phyloP scores from a whole-genome alignment of 192 early-diverging fungal species.

The Ambispora gerdemannii region DNA sequence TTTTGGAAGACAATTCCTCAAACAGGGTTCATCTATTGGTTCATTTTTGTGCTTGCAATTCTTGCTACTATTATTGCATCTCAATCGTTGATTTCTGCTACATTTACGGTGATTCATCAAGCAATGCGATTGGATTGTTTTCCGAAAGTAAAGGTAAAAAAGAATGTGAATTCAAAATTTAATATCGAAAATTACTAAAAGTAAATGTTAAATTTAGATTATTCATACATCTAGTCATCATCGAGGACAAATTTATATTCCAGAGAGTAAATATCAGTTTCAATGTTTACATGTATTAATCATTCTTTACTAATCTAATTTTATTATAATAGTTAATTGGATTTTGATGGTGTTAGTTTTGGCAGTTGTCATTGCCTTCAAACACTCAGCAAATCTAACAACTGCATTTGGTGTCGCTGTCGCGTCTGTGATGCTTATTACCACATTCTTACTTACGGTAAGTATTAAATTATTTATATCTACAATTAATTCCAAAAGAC shows the following conservation, averaged over 20 bases:
- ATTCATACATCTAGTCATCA: slow-evolving; percentile 39
- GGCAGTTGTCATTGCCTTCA: slow-evolving; percentile 40
- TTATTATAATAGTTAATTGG: slow-evolving; percentile 40
- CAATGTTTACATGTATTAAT: neutral
- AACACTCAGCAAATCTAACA: slow-evolving; percentile 37
- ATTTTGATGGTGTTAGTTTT: slow-evolving; percentile 42
- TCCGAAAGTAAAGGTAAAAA: slow-evolving; percentile 43
- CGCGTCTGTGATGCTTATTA: slow-evolving; percentile 2
- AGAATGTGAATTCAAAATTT: neutral
- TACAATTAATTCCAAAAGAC: no score
- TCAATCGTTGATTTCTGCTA: slow-evolving; percentile 53
- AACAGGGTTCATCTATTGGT: slow-evolving; percentile 31
- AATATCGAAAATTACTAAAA: neutral
- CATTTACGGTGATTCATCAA: slow-evolving; percentile 53
- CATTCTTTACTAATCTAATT: neutral
- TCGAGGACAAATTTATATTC: slow-evolving; percentile 50
- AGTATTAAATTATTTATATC: neutral
- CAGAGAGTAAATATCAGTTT: slow-evolving; percentile 26
- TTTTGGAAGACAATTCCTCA: slow-evolving; percentile 6
- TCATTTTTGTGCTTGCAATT: slow-evolving; percentile 50
- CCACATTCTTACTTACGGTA: slow-evolving; percentile 5
- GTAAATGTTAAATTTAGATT: slow-evolving; percentile 22
- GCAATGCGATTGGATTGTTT: slow-evolving; percentile 50
- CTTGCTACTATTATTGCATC: slow-evolving; percentile 57
- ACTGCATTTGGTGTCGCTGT: slow-evolving; percentile 45